Evolutionary conservation across 2,329 filamentous ascomycete species (phyloP), one percentile per base, ranked within the genome.

Genomic region (Hymenoscyphus linearis): DNA sequence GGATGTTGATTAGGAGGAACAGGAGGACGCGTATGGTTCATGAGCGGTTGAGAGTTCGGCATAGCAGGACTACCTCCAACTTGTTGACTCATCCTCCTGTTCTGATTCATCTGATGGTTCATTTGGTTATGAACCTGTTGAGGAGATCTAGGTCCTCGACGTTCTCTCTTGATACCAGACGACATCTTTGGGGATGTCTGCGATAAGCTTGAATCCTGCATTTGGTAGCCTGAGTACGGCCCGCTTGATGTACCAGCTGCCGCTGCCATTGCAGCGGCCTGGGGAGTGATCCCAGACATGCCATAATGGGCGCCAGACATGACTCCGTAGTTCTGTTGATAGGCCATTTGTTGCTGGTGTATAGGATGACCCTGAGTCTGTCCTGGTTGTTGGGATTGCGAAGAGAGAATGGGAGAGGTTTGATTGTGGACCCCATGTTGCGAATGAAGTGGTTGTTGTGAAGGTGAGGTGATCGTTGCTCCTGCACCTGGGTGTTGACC

Each of bases 161-260:
- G 85, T 69, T 91, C 90, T 70, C 84, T 82, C 77, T 93, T 93
- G 62, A 89, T 79, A 16, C 83, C 65, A 6, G 66, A 84, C n/a
- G 80, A 79, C 82, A 95, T 86, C 65, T 91, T 85, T 55, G 92
- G 91, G 3, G 91, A 96, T 25, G 85, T 88, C 75, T 83, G 88
- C 75, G 75, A 82, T 77, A 81, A 81, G 77, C 81, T 86, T 22
- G 84, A 81, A 70, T 93, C 89, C 60, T 89, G 85, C 57, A 87
- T 78, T 76, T 92, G 85, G 64, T 89, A 88, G 68, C 89, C 89
- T n/a, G 40, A 26, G 65, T 80, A 78, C 18, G 71, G 72, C 63
- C 91, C 88, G 47, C 93, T 93, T 5, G 92, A 93, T 12, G 93
- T 93, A 1, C 93, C 93, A 18, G 93, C 93, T 1, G 93, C 96